Evolutionary conservation across 257 asterid species (phyloP), one percentile per base, ranked within the genome.

Genomic region (Cordia subcordata): DNA sequence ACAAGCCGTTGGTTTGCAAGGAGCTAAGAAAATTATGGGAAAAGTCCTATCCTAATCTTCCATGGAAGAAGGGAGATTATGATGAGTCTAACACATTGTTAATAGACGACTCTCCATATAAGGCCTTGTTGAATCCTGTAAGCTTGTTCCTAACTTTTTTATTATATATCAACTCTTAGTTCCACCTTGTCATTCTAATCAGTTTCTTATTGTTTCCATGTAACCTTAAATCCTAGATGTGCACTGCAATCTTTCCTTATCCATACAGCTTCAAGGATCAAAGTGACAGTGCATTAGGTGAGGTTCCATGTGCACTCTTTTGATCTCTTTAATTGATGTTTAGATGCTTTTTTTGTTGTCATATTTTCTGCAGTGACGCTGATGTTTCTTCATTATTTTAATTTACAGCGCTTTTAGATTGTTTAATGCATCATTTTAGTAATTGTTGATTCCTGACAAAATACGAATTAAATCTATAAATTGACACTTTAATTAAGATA

Each of bases 71-170:
- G 55, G 97, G 96, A 71, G 78, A 82, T 73, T 89, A 85, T 74
- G 50, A 87, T 61, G 92, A 85, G 76, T 77, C 94, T 44, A 93
- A 89, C 81, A 93, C 97, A 8, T 62, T 93, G 58, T 72, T 89
- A 61, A 45, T 93, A 66, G 97, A 93, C 56, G 99, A 93, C 81
- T 89, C 99, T 77, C 99, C 99, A 27, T 89, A 93, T 79, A 89
- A 93, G 74, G 94, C 99, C 62, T 81, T 93, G 64, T 86, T 93
- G 47, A 93, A 93, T 72, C 99, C 96, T 11, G 99, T 93, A 79
- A 74, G 85, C 60, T 60, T 45, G 16, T 52, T n/a, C 22, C 18
- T 1, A 40, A 63, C 59, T 58, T 57, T 40, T 46, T 15, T 10
- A 49, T n/a, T 22, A 13, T 52, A 40, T 10, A 62, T 15, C 44